A percentile compares a stretch with the other conserved stretches of the same genome.
Conservation (phyloP, 2,329 filamentous ascomycete species). For the Trichoderma sp. region DNA sequence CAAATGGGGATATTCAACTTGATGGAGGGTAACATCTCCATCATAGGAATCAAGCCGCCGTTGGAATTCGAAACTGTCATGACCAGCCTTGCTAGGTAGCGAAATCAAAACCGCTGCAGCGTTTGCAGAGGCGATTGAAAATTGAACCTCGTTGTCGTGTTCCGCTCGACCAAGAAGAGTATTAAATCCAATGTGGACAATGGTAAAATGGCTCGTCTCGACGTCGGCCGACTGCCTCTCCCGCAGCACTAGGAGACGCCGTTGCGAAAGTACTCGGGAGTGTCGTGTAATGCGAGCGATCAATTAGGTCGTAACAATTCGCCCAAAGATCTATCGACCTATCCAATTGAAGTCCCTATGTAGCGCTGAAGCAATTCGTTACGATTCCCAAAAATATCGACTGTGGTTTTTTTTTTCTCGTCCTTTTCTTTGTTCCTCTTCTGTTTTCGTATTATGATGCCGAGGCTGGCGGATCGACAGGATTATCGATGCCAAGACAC, state of each 20-base stretch:
- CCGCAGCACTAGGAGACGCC: neutral
- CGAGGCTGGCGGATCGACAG: conserved; percentile 9
- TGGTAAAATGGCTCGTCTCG: neutral
- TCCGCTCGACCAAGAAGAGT: conserved; percentile 1
- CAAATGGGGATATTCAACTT: conserved; percentile 2
- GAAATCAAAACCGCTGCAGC: neutral
- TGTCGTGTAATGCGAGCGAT: neutral
- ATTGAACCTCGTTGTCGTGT: neutral
- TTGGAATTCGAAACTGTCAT: conserved; percentile 6
- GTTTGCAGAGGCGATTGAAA: neutral
- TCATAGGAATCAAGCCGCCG: conserved; percentile 18
- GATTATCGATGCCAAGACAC: conserved; percentile 19
- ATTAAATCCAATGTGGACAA: neutral
- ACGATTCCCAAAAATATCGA: neutral
- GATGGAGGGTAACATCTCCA: conserved; percentile 2
- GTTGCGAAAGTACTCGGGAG: neutral
- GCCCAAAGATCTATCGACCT: neutral
- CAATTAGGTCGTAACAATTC: neutral
- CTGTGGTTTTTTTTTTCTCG: neutral
- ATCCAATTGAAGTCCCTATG: neutral
- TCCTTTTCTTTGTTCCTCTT: neutral
- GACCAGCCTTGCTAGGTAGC: neutral
- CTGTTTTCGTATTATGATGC: conserved; percentile 7
- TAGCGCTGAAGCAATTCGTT: neutral
- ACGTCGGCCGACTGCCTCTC: neutral